Evolutionary conservation across 805 yeast genomes (phyloP), one percentile per base, ranked within the genome.

Genomic region (Candida alai): DNA sequence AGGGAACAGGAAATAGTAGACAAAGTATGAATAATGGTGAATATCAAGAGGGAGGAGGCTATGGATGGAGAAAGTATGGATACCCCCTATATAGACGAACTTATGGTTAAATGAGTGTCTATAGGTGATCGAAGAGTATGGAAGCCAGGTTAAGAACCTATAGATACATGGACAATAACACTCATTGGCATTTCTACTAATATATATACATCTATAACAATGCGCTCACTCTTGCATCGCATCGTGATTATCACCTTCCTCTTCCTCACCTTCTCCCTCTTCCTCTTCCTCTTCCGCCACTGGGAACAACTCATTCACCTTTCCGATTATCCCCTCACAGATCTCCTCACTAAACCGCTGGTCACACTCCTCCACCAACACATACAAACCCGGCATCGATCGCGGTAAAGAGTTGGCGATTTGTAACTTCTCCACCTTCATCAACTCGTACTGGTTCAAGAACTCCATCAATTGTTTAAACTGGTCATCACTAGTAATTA

Each of bases 291-390:
- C 54, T 23, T 59, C 64, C 9, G 47, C 58, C 8, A 63, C 49
- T 2, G 84, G 85, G 52, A 77, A 74, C 36, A 72, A 62, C 24
- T 67, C 67, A n/a, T 59, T 49, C 13, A 86, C 67, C 32, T 78
- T 68, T 4, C 62, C 73, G 19, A 90, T 43, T 2, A 90, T 72
- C 3, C 65, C 62, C 29, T 77, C 73, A 31, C 84, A 69, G 40
- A 79, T 70, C 1, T 75, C 82, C 39, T 84, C 85, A n/a, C 64
- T 60, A 48, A 88, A 82, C 47, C 98, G 68, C 41, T 76, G 78
- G 46, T 90, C 98, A 57, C 96, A 90, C 52, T 93, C 97, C 52
- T 90, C 98, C 1, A 90, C 78, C 19, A 90, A 62, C 0, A 93
- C 71, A 53, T 78, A 87, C 33, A 90, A 65, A 23, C 76, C 80